Evolutionary conservation across 805 yeast species (phyloP), one percentile per base, ranked within the genome.

Genomic region (Teunomyces stri): DNA sequence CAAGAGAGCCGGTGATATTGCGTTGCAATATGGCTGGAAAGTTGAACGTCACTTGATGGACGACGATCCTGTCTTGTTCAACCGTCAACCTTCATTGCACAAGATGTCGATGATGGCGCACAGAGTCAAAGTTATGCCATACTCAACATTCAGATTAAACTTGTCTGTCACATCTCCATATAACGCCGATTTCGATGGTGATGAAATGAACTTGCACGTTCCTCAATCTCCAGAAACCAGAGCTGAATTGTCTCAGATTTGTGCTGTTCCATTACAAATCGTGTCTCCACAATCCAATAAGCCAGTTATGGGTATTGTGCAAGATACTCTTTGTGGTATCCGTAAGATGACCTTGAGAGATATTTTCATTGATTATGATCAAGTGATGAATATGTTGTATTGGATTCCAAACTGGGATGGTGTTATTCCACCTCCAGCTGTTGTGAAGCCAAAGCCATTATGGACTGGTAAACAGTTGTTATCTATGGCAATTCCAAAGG

Each of bases 81-180:
- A 94, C 68, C 96, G 99, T 78, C 99, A 94, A 75, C 99, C 99
- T 43, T 94, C 99, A 40, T 78, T 94, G 68, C 99, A 94, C 75
- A 94, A 95, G 69, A 94, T 94, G 98, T 92, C 98, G 46, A 94
- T 94, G 99, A 94, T 94, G 98, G 96, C 97, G 13, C 99, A 94
- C 67, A 81, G 96, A 71, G 99, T 94, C 31, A 90, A 88, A 65
- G 99, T 94, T 41, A 90, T 94, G 96, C 99, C 99, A 10, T 94
- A 90, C 65, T 91, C 98, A 5, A 94, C 99, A 0, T 94, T 94
- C 78, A 82, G 99, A 74, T 78, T 94, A 74, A 94, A 94, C 64
- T 76, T 94, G 65, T 94, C 98, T 21, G 99, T 94, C 40, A 94
- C 99, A 0, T 89, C 98, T 15, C 99, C 99, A n/a, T 94, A 94